Percentiles rank a stretch among this genome's conserved stretches.
Conservation (phyloP, 1,139 yeast genomes). For the Wickerhamiella pararugosa region DNA sequence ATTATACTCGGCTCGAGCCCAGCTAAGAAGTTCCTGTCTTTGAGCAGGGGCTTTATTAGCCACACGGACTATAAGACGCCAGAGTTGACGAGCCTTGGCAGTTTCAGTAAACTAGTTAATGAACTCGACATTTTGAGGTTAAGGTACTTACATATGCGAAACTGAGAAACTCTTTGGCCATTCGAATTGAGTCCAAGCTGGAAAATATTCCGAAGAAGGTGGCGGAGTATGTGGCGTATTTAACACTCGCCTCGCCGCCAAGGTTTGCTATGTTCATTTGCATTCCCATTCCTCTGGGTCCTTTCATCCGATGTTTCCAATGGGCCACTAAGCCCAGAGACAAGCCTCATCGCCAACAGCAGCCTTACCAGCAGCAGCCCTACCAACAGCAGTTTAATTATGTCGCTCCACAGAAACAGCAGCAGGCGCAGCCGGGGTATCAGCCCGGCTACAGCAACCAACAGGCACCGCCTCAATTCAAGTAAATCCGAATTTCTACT, state of each 20-base stretch:
- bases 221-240: conserved; percentile 1
- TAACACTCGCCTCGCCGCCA: neutral
- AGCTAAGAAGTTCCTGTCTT: conserved; percentile 21
- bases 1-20: conserved; percentile 26
- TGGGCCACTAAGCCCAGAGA: conserved; percentile 8
- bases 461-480: too few species aligned
- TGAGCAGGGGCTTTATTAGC: conserved; percentile 20
- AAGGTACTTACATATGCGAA: neutral
- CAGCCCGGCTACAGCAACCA: too few species aligned
- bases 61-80: conserved; percentile 23
- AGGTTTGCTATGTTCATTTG: conserved; percentile 11
- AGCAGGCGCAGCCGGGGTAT: too few species aligned
- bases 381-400: neutral
- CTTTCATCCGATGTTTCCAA: conserved; percentile 9
- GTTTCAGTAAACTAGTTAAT: conserved; percentile 21
- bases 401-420: too few species aligned
- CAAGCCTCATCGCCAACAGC: conserved; percentile 31
- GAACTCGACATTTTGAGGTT: conserved; percentile 1
- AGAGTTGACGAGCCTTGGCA: conserved; percentile 22
- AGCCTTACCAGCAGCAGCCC: neutral
- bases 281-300: conserved; percentile 13
- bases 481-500: too few species aligned
- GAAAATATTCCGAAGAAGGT: conserved; percentile 4
- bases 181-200: neutral
- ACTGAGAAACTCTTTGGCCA: too few species aligned